Percentiles rank a stretch among this genome's conserved stretches.
phyloP scores from a whole-genome alignment of 2,329 filamentous ascomycete genomes.

The Aspergillus sclerotialis region DNA sequence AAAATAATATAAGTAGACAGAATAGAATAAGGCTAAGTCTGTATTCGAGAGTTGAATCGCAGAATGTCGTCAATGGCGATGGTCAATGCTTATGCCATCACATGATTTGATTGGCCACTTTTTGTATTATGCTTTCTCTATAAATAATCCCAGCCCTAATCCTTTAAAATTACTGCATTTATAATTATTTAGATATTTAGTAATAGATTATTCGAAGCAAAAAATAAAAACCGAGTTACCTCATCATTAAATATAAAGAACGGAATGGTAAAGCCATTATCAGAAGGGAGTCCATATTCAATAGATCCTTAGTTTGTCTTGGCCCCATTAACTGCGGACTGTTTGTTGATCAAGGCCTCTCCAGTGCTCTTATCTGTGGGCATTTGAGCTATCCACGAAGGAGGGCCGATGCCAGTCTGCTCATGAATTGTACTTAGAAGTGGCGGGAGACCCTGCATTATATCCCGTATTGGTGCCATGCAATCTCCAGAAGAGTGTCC shows the following conservation, averaged over 20 bases:
- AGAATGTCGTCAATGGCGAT: conserved; percentile 5
- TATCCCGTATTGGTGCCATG: conserved; percentile 63
- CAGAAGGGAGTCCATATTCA: too few species aligned
- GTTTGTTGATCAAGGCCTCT: too few species aligned
- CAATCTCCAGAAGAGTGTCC: conserved; percentile 45
- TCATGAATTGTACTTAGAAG: conserved; percentile 80
- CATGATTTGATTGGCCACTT: conserved; percentile 18
- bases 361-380: conserved; percentile 17
- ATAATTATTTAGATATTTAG: not conserved
- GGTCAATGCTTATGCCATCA: conserved; percentile 9
- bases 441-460: conserved; percentile 79
- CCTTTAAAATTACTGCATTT: too few species aligned
- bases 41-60: conserved; percentile 1
- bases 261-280: too few species aligned
- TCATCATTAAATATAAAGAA: too few species aligned
- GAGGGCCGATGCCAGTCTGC: conserved; percentile 75
- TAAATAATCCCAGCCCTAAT: too few species aligned
- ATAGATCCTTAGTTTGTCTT: too few species aligned
- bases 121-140: too few species aligned
- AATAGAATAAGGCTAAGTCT: too few species aligned
- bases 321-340: too few species aligned
- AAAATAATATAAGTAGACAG: conserved; percentile 2
- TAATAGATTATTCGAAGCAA: too few species aligned
- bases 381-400: conserved; percentile 62
- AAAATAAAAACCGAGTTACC: too few species aligned